These are phyloP conservation scores for Metschnikowia bowlesiae DNA, from an alignment of 805 yeast species.

Conservation along the genomic window DNA sequence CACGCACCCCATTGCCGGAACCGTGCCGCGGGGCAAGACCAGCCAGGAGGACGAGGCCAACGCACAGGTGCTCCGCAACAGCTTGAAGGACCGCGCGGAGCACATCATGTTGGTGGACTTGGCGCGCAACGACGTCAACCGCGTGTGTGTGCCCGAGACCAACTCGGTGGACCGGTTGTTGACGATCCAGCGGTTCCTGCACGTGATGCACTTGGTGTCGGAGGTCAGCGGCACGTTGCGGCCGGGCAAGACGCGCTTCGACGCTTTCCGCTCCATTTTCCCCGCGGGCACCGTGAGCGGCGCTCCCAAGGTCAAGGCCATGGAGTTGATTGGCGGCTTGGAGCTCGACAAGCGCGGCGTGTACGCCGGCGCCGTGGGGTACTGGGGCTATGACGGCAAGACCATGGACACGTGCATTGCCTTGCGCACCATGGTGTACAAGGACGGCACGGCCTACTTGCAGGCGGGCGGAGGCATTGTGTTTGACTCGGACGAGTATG, in stretches of 20 bases:
- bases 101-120: conserved; percentile 98
- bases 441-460: conserved; percentile 83
- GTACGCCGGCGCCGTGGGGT: conserved; percentile 98
- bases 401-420: conserved; percentile 98
- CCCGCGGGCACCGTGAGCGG: conserved; percentile 99
- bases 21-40: conserved; percentile 85
- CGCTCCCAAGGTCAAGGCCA: conserved; percentile 95
- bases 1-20: conserved; percentile 98
- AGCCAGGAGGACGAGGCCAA: conserved; percentile 84
- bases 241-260: conserved; percentile 80
- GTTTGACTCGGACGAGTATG: conserved; percentile 88
- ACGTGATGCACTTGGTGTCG: conserved; percentile 94
- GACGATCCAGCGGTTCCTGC: conserved; percentile 90
- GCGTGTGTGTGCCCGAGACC: conserved; percentile 84
- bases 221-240: conserved; percentile 92
- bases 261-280: conserved; percentile 95
- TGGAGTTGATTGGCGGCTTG: conserved; percentile 87
- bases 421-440: conserved; percentile 91
- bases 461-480: conserved; percentile 99
- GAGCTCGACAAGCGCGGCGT: conserved; percentile 93
- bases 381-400: conserved; percentile 94
- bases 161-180: conserved; percentile 85
- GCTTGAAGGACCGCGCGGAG: conserved; percentile 92
- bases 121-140: conserved; percentile 93
- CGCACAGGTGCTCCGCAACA: conserved; percentile 67